A percentile compares a stretch with the other conserved stretches of the same genome.
phyloP scores from a whole-genome alignment of 305 asterid species.

The Fraxinus greggii region DNA sequence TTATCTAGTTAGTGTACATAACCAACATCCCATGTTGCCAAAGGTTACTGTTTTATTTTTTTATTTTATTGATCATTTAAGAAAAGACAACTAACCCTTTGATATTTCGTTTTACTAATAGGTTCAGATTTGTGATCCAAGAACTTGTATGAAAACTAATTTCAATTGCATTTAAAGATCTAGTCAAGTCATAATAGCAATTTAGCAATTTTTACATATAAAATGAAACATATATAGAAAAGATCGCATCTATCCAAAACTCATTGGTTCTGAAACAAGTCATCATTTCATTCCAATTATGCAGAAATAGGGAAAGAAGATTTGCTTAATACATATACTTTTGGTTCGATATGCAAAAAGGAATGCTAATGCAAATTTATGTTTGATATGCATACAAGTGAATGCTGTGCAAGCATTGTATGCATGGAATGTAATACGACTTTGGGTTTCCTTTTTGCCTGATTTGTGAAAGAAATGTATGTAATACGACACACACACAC shows the following conservation, averaged over 20 bases:
- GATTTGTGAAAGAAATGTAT: neutral
- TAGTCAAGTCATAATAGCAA: too few relatives aligned
- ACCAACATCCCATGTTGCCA: neutral
- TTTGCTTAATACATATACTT: neutral
- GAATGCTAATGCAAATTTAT: neutral
- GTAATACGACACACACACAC: neutral
- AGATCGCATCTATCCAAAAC: too few relatives aligned
- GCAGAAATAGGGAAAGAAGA: neutral
- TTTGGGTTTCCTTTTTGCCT: neutral
- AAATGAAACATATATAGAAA: too few relatives aligned
- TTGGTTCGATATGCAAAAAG: neutral
- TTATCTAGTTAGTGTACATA: neutral
- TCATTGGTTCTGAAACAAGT: too few relatives aligned
- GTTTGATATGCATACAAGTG: neutral
- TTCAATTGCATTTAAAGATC: neutral
- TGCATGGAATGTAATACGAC: neutral
- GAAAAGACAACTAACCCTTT: neutral
- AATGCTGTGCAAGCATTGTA: neutral
- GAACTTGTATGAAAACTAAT: neutral
- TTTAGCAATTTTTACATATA: too few relatives aligned
- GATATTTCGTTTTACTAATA: neutral
- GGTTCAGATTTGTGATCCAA: neutral
- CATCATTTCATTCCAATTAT: too few relatives aligned
- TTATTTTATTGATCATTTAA: neutral
- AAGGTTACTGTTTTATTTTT: neutral